Percentiles rank a stretch among this genome's conserved stretches.
phyloP scores from a whole-genome alignment of 75 land plant species.

The Ceratopteris richardii region DNA sequence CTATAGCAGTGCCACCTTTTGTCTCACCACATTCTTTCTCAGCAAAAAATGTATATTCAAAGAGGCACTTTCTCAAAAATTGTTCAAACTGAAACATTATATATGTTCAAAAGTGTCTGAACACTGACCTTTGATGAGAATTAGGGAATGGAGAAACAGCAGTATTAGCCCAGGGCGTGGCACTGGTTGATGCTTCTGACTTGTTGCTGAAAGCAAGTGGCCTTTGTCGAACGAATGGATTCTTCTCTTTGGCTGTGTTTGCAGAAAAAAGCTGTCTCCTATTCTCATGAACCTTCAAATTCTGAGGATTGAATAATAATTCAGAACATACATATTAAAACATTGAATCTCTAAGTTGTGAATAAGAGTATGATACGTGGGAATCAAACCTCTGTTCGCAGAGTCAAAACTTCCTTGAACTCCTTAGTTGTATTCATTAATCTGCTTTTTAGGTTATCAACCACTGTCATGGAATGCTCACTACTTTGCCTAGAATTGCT shows the following conservation, averaged over 20 bases:
- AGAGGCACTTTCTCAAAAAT: no score
- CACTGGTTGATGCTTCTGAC: conserved; percentile 18
- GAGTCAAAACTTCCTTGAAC: conserved; percentile 87
- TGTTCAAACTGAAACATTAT: no score
- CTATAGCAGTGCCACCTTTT: no score
- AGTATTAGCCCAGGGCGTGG: conserved; percentile 86
- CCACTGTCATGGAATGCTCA: conserved; percentile 85
- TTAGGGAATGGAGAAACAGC: no score
- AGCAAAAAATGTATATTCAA: no score
- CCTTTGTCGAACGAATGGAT: conserved; percentile 74
- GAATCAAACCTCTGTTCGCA: conserved; percentile 71
- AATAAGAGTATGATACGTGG: not conserved
- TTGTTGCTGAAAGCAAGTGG: conserved; percentile 47
- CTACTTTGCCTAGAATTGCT: conserved; percentile 68
- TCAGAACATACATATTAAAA: not conserved
- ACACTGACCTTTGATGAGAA: no score
- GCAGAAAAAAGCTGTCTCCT: conserved; percentile 72
- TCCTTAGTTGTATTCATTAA: conserved; percentile 89
- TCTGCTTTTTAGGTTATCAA: conserved; percentile 79
- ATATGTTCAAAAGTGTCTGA: no score
- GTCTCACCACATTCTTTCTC: no score
- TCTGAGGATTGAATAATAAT: conserved; percentile 45
- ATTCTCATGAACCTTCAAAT: conserved; percentile 79
- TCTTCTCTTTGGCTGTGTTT: conserved; percentile 43
- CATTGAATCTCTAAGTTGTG: not conserved